Base-by-base conservation (phyloP, 2,329 filamentous ascomycete species). In the Stemphylium beticola region DNA sequence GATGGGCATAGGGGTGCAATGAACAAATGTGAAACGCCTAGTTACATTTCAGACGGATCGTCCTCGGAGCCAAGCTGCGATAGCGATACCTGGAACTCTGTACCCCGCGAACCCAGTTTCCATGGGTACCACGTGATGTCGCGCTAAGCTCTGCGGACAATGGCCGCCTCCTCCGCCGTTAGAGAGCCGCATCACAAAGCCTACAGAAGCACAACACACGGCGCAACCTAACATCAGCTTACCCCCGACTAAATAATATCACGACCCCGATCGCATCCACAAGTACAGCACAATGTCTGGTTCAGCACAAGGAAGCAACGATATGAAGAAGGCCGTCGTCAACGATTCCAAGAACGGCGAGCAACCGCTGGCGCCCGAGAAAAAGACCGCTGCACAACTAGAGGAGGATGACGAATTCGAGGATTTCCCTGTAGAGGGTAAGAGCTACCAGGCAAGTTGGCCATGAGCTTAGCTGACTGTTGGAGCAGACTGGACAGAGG, bases 361-460 rank as follows among this genome's bases (percentile, higher is more conserved):
- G 74, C 78, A 71, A 81, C 60, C 60, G 20, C 54, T 57, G 41
- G 77, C 54, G 79, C 82, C 64, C 20, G 80, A 82, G 64, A 80
- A 86, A 73, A 89, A 89, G 76, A 81, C 86, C 54, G 77, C 82
- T 49, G 80, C 88, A 31, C 85, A 90, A 54, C 84, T 98, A 24
- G 95, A 96, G 77, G 95, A 99, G 76, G 95, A 99, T 73, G 95
- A 99, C 77, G 95, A 99, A 81, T 99, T 99, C 71, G 95, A 99
- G 76, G 95, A 99, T 77, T 99, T 99, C 73, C 95, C 95, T 22
- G 90, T 96, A 52, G 93, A 99, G 79, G 92, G 95, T 96, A 79
- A 8, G 53, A 26, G 7, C 11, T 4, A 6, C 7, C 4, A 11
- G 6, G 4, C 2, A 12, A 24, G n/a, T 7, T 6, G 5, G 14